Percentiles rank a stretch among this genome's conserved stretches.
Evolutionary conservation across 768 basidiomycete species (phyloP).

Genomic region (Tubosaeta sp.): DNA sequence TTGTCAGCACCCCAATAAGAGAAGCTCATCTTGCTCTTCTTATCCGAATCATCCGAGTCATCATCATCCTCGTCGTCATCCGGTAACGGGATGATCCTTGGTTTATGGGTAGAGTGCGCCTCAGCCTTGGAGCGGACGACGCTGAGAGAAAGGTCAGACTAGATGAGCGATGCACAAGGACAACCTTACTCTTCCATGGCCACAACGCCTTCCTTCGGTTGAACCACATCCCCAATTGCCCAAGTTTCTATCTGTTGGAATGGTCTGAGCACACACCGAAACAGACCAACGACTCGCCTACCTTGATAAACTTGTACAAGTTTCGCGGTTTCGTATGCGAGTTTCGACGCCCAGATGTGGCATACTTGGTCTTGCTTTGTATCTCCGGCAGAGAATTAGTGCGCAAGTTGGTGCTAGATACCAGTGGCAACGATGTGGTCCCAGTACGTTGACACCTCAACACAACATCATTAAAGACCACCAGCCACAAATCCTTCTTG

Average conservation of each 20-base stretch:
- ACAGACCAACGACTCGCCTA: slow-evolving; percentile 27
- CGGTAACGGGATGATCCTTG: slow-evolving; percentile 65
- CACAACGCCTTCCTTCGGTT: slow-evolving; percentile 76
- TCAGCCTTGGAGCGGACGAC: slow-evolving; percentile 69
- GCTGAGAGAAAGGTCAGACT: slow-evolving; percentile 33
- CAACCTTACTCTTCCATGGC: slow-evolving; percentile 84
- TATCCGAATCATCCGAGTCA: slow-evolving; percentile 82
- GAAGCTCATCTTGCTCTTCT: slow-evolving; percentile 92
- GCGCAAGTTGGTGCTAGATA: slow-evolving; percentile 60
- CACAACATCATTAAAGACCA: slow-evolving; percentile 94
- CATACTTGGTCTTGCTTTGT: slow-evolving; percentile 80
- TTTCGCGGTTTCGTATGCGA: slow-evolving; percentile 83
- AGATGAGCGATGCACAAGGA: background rate
- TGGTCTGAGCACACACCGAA: slow-evolving; percentile 2
- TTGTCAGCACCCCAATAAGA: slow-evolving; percentile 93
- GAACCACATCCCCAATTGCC: slow-evolving; percentile 73
- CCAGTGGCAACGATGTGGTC: slow-evolving; percentile 78
- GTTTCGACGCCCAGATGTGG: slow-evolving; percentile 71
- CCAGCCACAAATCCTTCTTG: slow-evolving; percentile 90
- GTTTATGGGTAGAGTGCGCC: slow-evolving; percentile 52
- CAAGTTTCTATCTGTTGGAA: slow-evolving; percentile 78
- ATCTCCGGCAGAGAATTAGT: slow-evolving; percentile 80
- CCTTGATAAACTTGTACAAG: slow-evolving; percentile 90
- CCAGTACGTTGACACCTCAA: slow-evolving; percentile 89
- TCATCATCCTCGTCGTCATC: slow-evolving; percentile 55